These are phyloP conservation scores for Penicillium malachiteum DNA, from an alignment of 495 filamentous ascomycete species.

Conservation along the genomic window DNA sequence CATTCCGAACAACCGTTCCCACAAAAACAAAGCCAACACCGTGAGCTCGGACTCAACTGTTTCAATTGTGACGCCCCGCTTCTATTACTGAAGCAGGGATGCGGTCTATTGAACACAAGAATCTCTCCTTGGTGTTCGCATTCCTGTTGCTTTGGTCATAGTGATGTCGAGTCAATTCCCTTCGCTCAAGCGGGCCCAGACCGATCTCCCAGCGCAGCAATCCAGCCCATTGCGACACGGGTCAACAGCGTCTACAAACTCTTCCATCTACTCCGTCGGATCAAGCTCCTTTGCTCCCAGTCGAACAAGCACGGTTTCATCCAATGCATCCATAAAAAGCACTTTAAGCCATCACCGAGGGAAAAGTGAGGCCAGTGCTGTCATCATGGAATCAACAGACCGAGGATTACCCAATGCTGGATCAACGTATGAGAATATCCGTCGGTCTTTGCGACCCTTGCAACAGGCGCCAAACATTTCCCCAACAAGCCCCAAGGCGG, in stretches of 20 bases:
- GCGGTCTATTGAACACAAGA: constrained; percentile 36
- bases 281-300: constrained; percentile 67
- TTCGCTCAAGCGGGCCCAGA: constrained; percentile 61
- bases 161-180: constrained; percentile 43
- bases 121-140: constrained; percentile 28
- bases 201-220: constrained; percentile 56
- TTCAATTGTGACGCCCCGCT: constrained; percentile 21
- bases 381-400: constrained; percentile 28
- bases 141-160: constrained; percentile 29
- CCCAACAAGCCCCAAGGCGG: constrained; percentile 31
- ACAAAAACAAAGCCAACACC: not conserved
- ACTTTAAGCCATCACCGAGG: constrained; percentile 67
- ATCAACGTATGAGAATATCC: constrained; percentile 65
- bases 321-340: constrained; percentile 61
- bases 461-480: constrained; percentile 63
- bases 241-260: constrained; percentile 76
- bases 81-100: constrained; percentile 43
- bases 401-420: constrained; percentile 43
- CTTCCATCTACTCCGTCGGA: constrained; percentile 70
- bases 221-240: constrained; percentile 67
- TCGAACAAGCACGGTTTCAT: constrained; percentile 76
- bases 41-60: constrained; percentile 11
- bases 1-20: constrained; percentile 23
- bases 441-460: constrained; percentile 75
- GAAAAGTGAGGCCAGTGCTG: constrained; percentile 64